Evolutionary conservation across 2,329 filamentous ascomycete species (phyloP).

Genomic region (Purpureocillium takamizusanense): DNA sequence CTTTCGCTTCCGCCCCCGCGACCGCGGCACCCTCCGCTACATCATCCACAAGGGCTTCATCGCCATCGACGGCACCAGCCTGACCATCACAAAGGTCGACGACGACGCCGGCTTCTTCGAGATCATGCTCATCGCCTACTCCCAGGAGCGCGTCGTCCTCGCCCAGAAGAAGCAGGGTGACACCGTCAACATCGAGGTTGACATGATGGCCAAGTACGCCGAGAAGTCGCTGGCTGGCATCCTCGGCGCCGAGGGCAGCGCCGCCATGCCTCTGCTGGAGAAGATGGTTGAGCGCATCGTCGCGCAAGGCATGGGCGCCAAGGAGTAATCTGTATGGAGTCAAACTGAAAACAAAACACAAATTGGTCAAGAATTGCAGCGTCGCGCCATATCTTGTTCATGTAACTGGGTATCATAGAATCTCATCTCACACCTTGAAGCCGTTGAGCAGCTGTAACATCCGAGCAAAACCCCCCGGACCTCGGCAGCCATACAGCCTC

Average conservation of each 20-base stretch:
- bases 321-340: slow-evolving; percentile 8
- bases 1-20: slow-evolving; percentile 69
- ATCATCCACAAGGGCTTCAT: slow-evolving; percentile 96
- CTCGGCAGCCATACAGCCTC: too few species aligned
- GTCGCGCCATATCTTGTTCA: neutral
- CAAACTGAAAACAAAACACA: too few species aligned
- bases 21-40: slow-evolving; percentile 66
- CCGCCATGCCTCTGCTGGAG: slow-evolving; percentile 51
- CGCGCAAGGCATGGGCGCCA: slow-evolving; percentile 45
- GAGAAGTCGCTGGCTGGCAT: slow-evolving; percentile 76
- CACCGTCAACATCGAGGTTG: slow-evolving; percentile 84
- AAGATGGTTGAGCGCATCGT: slow-evolving; percentile 69
- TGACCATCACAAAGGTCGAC: slow-evolving; percentile 83
- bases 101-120: slow-evolving; percentile 79
- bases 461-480: too few species aligned
- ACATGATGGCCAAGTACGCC: slow-evolving; percentile 78
- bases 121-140: slow-evolving; percentile 96
- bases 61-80: slow-evolving; percentile 84
- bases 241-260: slow-evolving; percentile 47
- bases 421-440: slow-evolving; percentile 2
- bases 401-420: slow-evolving; percentile 12
- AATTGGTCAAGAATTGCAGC: neutral
- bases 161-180: slow-evolving; percentile 72
- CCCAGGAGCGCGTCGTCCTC: slow-evolving; percentile 83
- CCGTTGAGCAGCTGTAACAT: neutral